Conservation (phyloP, 2,329 filamentous ascomycete genomes). For the Alternaria viburni region DNA sequence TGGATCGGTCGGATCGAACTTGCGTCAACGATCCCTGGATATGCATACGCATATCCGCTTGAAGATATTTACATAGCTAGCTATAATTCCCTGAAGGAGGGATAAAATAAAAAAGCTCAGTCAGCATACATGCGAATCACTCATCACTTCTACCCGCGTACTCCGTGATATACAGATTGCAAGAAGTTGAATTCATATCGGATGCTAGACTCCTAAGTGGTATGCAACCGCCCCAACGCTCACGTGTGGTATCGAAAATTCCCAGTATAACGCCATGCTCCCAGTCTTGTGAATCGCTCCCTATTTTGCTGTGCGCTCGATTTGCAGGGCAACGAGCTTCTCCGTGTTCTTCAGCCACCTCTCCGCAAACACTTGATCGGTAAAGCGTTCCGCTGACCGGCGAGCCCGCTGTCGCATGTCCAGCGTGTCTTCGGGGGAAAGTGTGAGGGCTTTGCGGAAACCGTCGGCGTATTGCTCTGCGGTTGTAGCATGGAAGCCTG, state of each 20-base stretch:
- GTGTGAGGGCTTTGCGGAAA: constrained; percentile 76
- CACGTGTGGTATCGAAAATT: constrained; percentile 15
- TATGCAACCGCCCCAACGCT: constrained; percentile 8
- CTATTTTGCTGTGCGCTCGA: constrained; percentile 22
- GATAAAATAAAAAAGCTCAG: background rate
- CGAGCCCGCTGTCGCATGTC: constrained; percentile 78
- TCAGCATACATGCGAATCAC: background rate
- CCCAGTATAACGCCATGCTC: background rate
- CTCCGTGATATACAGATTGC: background rate
- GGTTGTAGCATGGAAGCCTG: constrained; percentile 85
- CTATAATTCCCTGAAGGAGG: background rate
- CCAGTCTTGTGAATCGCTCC: background rate
- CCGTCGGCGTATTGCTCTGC: constrained; percentile 78
- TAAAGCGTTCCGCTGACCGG: constrained; percentile 81
- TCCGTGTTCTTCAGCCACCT: constrained; percentile 81
- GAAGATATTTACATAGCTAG: background rate
- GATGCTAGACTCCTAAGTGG: background rate
- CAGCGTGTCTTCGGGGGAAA: constrained; percentile 69
- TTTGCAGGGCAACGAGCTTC: constrained; percentile 65
- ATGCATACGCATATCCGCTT: background rate
- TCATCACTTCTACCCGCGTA: background rate
- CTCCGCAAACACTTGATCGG: constrained; percentile 81
- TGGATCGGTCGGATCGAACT: background rate
- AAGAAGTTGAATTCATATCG: background rate
- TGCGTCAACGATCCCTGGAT: background rate